phyloP scores from a whole-genome alignment of 202 grass and related monocot species.

The Brachypodium distachyon region DNA sequence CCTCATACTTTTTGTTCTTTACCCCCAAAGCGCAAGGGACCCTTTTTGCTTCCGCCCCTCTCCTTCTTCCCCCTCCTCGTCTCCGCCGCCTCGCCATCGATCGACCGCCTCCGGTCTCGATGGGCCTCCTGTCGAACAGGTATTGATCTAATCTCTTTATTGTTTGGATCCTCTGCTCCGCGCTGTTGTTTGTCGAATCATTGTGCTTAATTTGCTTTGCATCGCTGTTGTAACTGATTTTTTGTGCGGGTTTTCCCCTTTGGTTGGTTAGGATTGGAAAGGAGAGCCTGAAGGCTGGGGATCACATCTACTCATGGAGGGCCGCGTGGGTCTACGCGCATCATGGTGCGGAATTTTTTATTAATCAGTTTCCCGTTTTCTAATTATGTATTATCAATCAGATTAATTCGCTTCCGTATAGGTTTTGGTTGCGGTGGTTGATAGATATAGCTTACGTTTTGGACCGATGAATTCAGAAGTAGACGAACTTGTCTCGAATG shows the following conservation, averaged over 20 bases:
- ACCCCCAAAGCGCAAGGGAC: background rate
- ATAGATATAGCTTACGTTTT: background rate
- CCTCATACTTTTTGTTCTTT: background rate
- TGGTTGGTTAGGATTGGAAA: constrained; percentile 36
- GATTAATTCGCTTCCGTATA: background rate
- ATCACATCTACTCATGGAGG: constrained; percentile 94
- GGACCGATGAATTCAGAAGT: background rate
- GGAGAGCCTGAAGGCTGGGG: constrained; percentile 72
- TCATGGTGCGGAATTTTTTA: constrained; percentile 40
- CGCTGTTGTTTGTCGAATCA: background rate
- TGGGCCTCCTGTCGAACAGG: constrained; percentile 78
- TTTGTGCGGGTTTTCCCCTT: background rate
- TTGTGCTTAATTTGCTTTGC: background rate
- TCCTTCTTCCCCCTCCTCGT: background rate
- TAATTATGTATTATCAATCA: background rate
- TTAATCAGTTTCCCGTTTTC: too few species aligned
- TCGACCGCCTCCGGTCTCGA: constrained; percentile 1
- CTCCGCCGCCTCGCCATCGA: background rate
- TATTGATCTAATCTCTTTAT: background rate
- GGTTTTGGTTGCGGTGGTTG: background rate
- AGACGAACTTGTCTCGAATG: background rate
- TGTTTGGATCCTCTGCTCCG: background rate
- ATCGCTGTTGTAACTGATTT: background rate
- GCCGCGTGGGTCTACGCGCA: constrained; percentile 69
- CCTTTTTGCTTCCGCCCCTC: background rate